Conservation (phyloP, 306 rosid species). For the Corylus heterophylla region DNA sequence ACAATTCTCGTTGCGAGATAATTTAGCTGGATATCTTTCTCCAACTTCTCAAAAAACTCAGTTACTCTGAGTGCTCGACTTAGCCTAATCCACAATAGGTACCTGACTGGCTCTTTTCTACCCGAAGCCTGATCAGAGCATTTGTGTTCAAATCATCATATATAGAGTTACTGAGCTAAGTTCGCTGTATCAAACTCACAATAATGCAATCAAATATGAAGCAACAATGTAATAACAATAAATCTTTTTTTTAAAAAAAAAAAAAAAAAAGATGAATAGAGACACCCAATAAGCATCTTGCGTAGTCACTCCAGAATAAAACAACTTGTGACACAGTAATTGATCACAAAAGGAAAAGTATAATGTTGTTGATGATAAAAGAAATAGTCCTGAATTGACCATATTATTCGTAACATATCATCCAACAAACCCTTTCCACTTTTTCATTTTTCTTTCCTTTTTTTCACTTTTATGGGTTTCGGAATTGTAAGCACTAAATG, state of each 20-base stretch:
- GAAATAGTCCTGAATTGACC: not conserved
- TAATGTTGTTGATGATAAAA: slow-evolving; percentile 1
- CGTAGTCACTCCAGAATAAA: too few species aligned
- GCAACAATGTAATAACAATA: not conserved
- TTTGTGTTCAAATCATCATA: not conserved
- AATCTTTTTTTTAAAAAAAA: too few species aligned
- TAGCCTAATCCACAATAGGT: slow-evolving; percentile 57
- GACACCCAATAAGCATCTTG: too few species aligned
- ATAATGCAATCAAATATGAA: slow-evolving; percentile 1
- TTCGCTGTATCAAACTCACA: not conserved
- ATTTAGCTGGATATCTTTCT: slow-evolving; percentile 53
- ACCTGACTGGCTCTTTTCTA: slow-evolving; percentile 46
- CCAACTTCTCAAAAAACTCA: slow-evolving; percentile 51
- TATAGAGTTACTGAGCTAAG: not conserved
- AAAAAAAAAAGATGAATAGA: too few species aligned
- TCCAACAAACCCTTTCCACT: not conserved
- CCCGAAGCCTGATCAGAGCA: slow-evolving; percentile 42
- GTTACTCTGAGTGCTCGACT: slow-evolving; percentile 50
- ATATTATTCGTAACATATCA: not conserved
- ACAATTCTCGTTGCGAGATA: slow-evolving; percentile 54
- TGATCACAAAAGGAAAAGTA: too few species aligned
- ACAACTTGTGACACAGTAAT: too few species aligned
- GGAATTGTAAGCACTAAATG: not conserved
- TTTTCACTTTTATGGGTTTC: not conserved
- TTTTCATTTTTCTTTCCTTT: not conserved